Conservation (phyloP, 768 basidiomycete species). For the Boletus pseudo-olivaceus region DNA sequence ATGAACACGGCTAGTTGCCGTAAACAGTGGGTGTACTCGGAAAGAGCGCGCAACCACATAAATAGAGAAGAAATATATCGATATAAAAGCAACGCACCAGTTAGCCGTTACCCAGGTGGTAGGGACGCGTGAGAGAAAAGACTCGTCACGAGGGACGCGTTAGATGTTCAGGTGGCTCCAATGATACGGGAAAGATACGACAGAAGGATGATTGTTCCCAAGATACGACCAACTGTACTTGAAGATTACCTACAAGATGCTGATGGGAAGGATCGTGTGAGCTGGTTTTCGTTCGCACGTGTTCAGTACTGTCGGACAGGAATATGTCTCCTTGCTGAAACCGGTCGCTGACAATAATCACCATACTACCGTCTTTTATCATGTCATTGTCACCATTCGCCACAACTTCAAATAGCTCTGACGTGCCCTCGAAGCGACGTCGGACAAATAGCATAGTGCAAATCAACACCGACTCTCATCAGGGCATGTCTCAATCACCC, state of each 20-base stretch:
- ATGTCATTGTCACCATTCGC: conserved; percentile 70
- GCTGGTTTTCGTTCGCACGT: conserved; percentile 14
- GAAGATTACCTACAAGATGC: background rate
- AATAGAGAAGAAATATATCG: background rate
- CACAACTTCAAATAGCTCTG: conserved; percentile 54
- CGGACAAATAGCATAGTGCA: conserved; percentile 39
- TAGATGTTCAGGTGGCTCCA: too few relatives aligned
- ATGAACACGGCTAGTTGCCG: background rate
- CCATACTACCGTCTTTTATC: conserved; percentile 8
- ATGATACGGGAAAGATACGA: too few relatives aligned
- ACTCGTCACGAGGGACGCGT: background rate
- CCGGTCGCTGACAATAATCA: conserved; percentile 15
- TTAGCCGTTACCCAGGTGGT: too few relatives aligned
- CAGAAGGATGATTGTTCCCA: too few relatives aligned
- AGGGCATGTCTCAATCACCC: conserved; percentile 35
- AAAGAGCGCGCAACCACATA: background rate
- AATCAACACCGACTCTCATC: conserved; percentile 11
- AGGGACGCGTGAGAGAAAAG: background rate
- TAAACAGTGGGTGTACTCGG: background rate
- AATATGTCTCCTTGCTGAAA: conserved; percentile 9
- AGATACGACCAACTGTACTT: too few relatives aligned
- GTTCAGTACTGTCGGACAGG: conserved; percentile 11
- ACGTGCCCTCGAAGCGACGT: conserved; percentile 55
- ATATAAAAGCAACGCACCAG: background rate
- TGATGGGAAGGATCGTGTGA: background rate